Evolutionary conservation across 2,329 filamentous ascomycete species (phyloP).

Genomic region (Monilinia laxa): DNA sequence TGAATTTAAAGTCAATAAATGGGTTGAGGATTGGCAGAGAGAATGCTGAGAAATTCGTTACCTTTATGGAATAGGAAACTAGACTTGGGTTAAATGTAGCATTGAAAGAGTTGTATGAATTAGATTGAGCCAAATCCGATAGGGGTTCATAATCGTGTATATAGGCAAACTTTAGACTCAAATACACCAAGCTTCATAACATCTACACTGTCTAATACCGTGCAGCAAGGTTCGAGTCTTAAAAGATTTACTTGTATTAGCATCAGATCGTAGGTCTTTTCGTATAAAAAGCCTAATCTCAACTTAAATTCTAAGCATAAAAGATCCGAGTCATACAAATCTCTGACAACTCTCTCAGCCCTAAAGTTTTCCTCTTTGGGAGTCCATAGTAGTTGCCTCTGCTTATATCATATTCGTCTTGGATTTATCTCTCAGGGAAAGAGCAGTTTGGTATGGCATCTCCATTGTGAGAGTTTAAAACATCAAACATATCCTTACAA

Average conservation of each 20-base stretch:
- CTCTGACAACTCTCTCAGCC: not conserved
- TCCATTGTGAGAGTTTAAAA: not conserved
- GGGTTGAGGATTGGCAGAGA: not conserved
- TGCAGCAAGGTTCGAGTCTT: not conserved
- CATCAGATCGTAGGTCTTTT: not conserved
- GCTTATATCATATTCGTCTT: not conserved
- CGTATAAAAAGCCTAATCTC: not conserved
- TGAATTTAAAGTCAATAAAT: conserved; percentile 1
- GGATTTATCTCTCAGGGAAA: not conserved
- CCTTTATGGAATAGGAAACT: conserved; percentile 3
- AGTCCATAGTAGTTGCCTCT: not conserved
- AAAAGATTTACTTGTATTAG: not conserved
- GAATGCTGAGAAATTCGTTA: not conserved
- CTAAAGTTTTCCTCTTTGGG: not conserved
- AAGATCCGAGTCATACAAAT: not conserved
- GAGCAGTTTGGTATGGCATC: not conserved
- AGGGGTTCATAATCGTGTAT: not conserved
- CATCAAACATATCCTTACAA: not conserved
- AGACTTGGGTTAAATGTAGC: not conserved
- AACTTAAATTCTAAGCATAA: not conserved
- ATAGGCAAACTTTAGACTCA: not conserved
- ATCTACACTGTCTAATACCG: not conserved
- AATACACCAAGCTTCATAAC: not conserved
- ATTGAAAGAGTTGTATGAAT: not conserved
- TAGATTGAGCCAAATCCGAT: not conserved